phyloP scores from a whole-genome alignment of 139 green algal species.

The Gonium pectorale region DNA sequence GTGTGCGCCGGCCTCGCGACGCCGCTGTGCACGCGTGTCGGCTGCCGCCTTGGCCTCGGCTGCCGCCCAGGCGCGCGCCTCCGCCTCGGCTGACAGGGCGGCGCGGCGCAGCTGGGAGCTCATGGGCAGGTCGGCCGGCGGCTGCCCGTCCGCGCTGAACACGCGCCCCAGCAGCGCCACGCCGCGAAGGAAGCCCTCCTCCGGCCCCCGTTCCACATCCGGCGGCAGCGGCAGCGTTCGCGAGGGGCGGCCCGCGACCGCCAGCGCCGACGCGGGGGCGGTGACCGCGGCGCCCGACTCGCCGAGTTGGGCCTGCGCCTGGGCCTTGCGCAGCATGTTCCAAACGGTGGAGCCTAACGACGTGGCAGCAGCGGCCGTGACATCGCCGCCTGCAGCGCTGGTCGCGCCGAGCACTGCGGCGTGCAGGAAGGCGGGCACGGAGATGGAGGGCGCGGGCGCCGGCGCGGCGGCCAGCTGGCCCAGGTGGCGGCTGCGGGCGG shows the following conservation, averaged over 20 bases:
- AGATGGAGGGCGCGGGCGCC: neutral
- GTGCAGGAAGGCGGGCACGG: conserved; percentile 3
- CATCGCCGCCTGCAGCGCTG: neutral
- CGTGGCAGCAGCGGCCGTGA: neutral
- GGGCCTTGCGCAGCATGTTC: too few species aligned
- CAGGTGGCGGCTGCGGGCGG: neutral
- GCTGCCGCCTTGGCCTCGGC: too few species aligned
- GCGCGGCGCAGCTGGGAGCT: conserved; percentile 4
- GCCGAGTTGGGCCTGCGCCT: neutral
- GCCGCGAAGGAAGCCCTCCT: neutral
- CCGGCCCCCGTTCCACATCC: neutral
- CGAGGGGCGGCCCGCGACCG: too few species aligned
- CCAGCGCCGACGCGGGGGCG: neutral
- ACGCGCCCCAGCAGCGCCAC: conserved; percentile 10
- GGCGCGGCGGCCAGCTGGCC: neutral
- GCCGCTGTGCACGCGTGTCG: too few species aligned
- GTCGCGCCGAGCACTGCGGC: neutral
- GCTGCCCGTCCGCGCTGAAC: neutral
- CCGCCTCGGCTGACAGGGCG: neutral
- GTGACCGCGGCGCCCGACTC: neutral
- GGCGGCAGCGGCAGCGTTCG: neutral
- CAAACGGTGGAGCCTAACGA: neutral
- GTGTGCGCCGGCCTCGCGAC: too few species aligned
- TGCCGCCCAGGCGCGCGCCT: too few species aligned
- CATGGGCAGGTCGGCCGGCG: neutral